These are phyloP conservation scores for Boletus coccyginus DNA, from an alignment of 768 basidiomycete species.

Conservation along the genomic window DNA sequence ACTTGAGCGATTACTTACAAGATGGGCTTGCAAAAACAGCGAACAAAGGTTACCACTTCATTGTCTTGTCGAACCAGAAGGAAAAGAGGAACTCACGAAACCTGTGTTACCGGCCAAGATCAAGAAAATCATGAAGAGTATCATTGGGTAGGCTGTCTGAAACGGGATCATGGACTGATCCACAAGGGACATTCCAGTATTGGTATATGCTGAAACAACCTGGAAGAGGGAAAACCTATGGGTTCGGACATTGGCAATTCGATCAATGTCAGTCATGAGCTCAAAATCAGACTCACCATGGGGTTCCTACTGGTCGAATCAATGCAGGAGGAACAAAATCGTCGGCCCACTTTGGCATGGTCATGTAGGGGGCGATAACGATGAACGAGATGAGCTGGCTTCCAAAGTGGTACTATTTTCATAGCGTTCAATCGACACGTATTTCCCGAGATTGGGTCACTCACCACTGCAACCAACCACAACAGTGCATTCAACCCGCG, in stretches of 20 bases:
- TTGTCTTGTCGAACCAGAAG: background rate
- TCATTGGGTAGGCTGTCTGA: conserved; percentile 80
- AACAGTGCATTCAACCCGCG: conserved; percentile 76
- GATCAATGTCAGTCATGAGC: background rate
- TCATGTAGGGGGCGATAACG: conserved; percentile 80
- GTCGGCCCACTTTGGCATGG: conserved; percentile 52
- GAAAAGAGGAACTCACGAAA: conserved; percentile 62
- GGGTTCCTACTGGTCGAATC: conserved; percentile 50
- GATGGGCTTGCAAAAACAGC: conserved; percentile 56
- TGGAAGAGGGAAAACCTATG: conserved; percentile 84
- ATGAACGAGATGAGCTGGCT: conserved; percentile 67
- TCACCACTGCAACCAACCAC: conserved; percentile 74
- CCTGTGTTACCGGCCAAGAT: conserved; percentile 93
- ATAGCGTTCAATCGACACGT: background rate
- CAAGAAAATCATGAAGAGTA: conserved; percentile 64
- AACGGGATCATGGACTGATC: conserved; percentile 94
- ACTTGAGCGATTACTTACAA: conserved; percentile 54
- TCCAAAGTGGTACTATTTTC: conserved; percentile 69
- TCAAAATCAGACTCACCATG: conserved; percentile 51
- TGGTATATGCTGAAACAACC: conserved; percentile 82
- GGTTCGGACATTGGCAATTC: background rate
- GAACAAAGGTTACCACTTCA: background rate
- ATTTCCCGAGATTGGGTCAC: conserved; percentile 25
- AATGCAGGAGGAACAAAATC: conserved; percentile 62
- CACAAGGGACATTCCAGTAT: conserved; percentile 82